Percentiles rank a stretch among this genome's conserved stretches.
Evolutionary conservation across 2,329 filamentous ascomycete genomes (phyloP).

Genomic region (Diaporthe sp.): DNA sequence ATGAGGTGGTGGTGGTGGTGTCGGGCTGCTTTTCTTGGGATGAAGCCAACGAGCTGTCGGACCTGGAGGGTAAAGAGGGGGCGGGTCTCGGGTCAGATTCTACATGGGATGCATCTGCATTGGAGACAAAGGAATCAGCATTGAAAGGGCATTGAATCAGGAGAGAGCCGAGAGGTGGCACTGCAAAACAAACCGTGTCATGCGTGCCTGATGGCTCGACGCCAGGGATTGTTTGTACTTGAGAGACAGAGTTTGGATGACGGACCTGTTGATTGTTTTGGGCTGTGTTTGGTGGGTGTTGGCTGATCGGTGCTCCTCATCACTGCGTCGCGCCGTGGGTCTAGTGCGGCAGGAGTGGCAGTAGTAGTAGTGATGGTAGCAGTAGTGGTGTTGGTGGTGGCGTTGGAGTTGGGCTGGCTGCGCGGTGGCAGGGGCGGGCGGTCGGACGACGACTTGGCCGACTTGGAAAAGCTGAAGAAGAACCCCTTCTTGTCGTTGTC

Average conservation of each 20-base stretch:
- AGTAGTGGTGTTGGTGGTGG: no score
- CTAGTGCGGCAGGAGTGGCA: conserved; percentile 23
- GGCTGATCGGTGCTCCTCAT: conserved; percentile 45
- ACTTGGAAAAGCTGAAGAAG: conserved; percentile 64
- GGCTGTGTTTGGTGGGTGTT: conserved; percentile 45
- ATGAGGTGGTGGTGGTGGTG: conserved; percentile 41
- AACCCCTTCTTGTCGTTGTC: conserved; percentile 62
- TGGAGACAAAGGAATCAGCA: conserved; percentile 38
- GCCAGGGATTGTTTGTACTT: not conserved
- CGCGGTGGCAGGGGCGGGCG: conserved; percentile 45
- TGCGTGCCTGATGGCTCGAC: conserved; percentile 11
- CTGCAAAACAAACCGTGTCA: conserved; percentile 11
- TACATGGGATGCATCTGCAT: conserved; percentile 47
- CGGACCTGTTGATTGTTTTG: conserved; percentile 49
- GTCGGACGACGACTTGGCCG: conserved; percentile 56
- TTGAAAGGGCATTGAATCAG: conserved; percentile 31
- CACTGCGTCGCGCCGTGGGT: conserved; percentile 30
- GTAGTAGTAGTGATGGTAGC: conserved; percentile 40
- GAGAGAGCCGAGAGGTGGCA: conserved; percentile 17
- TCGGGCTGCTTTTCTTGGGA: conserved; percentile 61
- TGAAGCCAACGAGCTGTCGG: conserved; percentile 65
- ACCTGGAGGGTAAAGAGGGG: conserved; percentile 59
- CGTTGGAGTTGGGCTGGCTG: conserved; percentile 42
- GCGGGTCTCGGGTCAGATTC: conserved; percentile 55
- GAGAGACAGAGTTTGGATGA: conserved; percentile 2